phyloP scores from a whole-genome alignment of 2,329 filamentous ascomycete species.

The Fusarium nygamai region DNA sequence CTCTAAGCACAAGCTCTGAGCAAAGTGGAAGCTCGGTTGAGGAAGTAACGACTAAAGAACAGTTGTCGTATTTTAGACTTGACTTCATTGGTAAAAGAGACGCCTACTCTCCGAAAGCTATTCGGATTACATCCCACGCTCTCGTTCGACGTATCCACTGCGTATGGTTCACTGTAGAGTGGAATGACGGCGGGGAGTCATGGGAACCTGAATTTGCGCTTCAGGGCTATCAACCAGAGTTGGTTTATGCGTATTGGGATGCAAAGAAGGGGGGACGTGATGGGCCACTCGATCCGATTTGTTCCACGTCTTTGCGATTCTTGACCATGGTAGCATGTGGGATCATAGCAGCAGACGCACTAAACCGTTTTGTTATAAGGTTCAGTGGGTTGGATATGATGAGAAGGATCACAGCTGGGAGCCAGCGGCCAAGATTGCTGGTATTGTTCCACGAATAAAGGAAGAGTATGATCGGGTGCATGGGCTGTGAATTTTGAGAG shows the following conservation, averaged over 20 bases:
- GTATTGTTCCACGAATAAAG: background rate
- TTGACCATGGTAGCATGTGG: background rate
- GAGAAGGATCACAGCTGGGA: background rate
- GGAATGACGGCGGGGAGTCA: background rate
- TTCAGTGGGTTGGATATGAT: background rate
- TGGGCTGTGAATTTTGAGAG: background rate
- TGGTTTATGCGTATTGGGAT: background rate
- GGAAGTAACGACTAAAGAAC: fast-evolving
- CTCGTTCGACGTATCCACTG: background rate
- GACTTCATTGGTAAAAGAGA: fast-evolving
- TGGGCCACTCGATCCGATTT: background rate
- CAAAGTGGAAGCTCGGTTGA: fast-evolving
- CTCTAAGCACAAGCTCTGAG: fast-evolving
- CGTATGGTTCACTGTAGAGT: background rate
- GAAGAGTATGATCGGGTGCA: background rate
- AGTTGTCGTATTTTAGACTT: background rate
- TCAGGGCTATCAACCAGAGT: fast-evolving
- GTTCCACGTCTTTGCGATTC: background rate
- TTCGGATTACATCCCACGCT: background rate
- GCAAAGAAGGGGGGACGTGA: background rate
- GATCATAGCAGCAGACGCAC: background rate
- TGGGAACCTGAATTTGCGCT: background rate
- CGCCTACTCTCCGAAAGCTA: fast-evolving
- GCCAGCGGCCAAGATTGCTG: background rate
- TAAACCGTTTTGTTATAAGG: background rate